A percentile compares a stretch with the other conserved stretches of the same genome.
Conservation (phyloP, 202 grass and related monocot genomes). For the Setaria viridis region DNA sequence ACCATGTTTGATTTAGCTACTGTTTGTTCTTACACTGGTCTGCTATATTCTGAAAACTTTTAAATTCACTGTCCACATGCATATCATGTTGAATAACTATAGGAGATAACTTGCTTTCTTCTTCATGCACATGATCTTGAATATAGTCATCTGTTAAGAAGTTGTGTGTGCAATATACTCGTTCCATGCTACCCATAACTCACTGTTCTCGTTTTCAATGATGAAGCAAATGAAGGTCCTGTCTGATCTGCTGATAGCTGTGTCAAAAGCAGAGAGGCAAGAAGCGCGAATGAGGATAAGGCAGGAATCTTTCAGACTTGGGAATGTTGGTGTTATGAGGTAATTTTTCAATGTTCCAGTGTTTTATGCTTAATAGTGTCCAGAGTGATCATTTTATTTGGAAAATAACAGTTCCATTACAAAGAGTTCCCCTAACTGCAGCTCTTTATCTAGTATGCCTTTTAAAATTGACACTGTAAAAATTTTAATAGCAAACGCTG, state of each 20-base stretch:
- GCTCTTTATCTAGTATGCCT: conserved; percentile 30
- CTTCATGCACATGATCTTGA: conserved; percentile 18
- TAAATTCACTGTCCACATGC: conserved; percentile 14
- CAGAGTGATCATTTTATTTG: background rate
- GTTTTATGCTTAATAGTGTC: conserved; percentile 28
- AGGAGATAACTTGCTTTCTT: background rate
- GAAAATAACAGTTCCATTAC: background rate
- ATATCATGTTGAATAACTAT: conserved; percentile 14
- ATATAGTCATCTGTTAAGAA: conserved; percentile 19
- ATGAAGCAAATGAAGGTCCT: conserved; percentile 89
- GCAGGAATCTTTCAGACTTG: conserved; percentile 96
- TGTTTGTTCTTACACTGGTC: conserved; percentile 35
- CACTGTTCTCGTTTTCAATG: conserved; percentile 43
- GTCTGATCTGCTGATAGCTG: conserved; percentile 88
- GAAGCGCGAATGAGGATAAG: conserved; percentile 87
- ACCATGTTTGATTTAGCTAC: conserved; percentile 26
- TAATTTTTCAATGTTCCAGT: conserved; percentile 32
- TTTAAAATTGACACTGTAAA: conserved; percentile 3
- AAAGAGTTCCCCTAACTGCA: conserved; percentile 23
- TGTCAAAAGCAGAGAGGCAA: conserved; percentile 99
- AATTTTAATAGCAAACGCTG: conserved; percentile 2
- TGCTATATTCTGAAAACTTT: conserved; percentile 32
- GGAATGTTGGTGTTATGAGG: conserved; percentile 99
- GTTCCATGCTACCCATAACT: conserved; percentile 31
- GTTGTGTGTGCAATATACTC: background rate